Base-by-base conservation (phyloP, 2,329 filamentous ascomycete genomes). In the Aspergillus tamarii region DNA sequence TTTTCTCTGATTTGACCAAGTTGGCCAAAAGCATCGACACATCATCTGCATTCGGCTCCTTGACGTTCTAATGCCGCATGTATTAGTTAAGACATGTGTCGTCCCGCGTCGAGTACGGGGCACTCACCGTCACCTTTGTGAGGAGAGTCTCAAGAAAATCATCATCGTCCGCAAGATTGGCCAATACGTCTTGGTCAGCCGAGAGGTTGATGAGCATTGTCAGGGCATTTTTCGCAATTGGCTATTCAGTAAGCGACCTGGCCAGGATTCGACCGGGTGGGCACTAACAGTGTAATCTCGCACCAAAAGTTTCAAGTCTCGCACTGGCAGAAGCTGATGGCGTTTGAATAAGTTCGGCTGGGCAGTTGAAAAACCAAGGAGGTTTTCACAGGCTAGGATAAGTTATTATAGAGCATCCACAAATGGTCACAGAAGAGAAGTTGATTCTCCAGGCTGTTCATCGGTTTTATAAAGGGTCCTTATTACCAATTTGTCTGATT, bases 1-100 rank as follows among this genome's bases (percentile, higher is more conserved):
- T 78, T 7, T 84, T 84, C 69, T 94, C 89, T 65, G 87, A 90
- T 80, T 98, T 98, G 63, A 89, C 87, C 59, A 99, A 84, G 74
- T 99, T 99, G 76, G 95, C 93, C 28, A 98, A 85, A 16, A 99
- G 86, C 93, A 97, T 98, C 53, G 93, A 88, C 53, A 96, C 82
- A 46, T 95, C 85, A 74, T 97, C 91, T 59, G 92, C 93, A 74
- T 94, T 94, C 34, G 87, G 85, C 75, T 98, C 94, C 59, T 90
- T 88, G 4, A 62, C 66, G 58, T 76, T 76, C 77, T 81, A 57
- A 45, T 46, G 60, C 4, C 53, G 28, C 43, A 41, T 26, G n/a
- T 50, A 48, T 70, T 46, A 69, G 64, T 43, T 41, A 41, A 8
- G 19, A 63, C n/a, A 41, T 39, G 21, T 30, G 21, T 12, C 21